Evolutionary conservation across 441 rosid species (phyloP).

Genomic region (Populus hybrid): DNA sequence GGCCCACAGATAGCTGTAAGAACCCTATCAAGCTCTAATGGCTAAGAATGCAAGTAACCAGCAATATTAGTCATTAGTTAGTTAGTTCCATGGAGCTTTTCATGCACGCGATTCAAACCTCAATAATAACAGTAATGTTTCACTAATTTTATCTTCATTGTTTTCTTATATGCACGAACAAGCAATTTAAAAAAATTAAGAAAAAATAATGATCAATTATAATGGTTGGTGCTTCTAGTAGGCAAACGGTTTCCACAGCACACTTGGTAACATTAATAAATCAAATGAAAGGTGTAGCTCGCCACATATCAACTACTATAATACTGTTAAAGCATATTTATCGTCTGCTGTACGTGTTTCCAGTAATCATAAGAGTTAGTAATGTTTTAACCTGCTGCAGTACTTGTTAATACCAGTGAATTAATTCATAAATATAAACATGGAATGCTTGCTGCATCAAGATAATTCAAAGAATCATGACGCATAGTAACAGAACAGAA

Average conservation of each 20-base stretch:
- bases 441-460: neutral
- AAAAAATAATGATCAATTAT: no score
- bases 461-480: neutral
- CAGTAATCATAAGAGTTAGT: neutral
- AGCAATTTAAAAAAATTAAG: constrained; percentile 17
- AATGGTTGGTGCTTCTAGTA: no score
- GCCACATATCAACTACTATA: neutral
- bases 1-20: constrained; percentile 34
- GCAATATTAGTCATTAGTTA: no score
- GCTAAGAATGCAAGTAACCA: constrained; percentile 28
- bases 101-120: no score
- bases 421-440: neutral
- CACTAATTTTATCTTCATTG: no score
- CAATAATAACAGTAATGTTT: no score
- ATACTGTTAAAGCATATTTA: neutral
- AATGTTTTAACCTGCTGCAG: neutral
- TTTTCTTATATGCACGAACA: neutral
- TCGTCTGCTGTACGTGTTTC: neutral
- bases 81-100: no score
- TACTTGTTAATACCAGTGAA: neutral
- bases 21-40: constrained; percentile 29
- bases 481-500: neutral
- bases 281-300: neutral
- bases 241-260: no score
- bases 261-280: neutral